Evolutionary conservation across 441 rosid genomes (phyloP), one percentile per base, ranked within the genome.

Genomic region (Syzygium syzygioides): DNA sequence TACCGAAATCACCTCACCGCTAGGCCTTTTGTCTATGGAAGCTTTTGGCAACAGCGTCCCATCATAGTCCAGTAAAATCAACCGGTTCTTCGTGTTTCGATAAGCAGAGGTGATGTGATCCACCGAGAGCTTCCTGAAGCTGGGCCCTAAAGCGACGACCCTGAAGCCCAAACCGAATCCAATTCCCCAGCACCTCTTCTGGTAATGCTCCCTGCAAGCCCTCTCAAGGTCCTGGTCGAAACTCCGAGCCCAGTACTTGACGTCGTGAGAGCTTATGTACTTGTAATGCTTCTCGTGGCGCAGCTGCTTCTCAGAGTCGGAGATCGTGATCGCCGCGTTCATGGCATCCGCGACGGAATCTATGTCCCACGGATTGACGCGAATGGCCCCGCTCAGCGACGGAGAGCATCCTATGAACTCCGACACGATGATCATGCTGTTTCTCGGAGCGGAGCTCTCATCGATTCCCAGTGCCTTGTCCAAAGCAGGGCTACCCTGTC

Each of bases 361-460:
- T 26, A 94, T 90, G 90, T 94, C 92, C 99, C 99, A 96, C 0
- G 99, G 98, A 92, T 96, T 96, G 45, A 96, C 98, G 12, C 99
- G 95, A 83, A 94, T 94, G 1, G 99, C 99, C 9, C 99, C 99
- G 37, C 99, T 96, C 48, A 96, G 94, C 85, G 99, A 96, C 4
- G 99, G 99, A 1, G 99, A 96, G 90, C 99, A 96, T 15, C 99
- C 99, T 1, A 95, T 94, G 94, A 96, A 96, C 91, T 96, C 99
- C 10, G 99, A 96, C n/a, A 96, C 96, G 85, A 96, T 93, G 52
- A 96, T 90, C 50, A 93, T 95, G 89, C 99, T 97, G 87, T 92
- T 91, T 93, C 92, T 95, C 26, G 88, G 90, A 79, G 86, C 23
- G 14, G 89, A 80, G 64, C 88, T 86, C 90, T 5, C 90, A n/a